Conservation (phyloP, 805 yeast genomes). For the Candida jianshihensis region DNA sequence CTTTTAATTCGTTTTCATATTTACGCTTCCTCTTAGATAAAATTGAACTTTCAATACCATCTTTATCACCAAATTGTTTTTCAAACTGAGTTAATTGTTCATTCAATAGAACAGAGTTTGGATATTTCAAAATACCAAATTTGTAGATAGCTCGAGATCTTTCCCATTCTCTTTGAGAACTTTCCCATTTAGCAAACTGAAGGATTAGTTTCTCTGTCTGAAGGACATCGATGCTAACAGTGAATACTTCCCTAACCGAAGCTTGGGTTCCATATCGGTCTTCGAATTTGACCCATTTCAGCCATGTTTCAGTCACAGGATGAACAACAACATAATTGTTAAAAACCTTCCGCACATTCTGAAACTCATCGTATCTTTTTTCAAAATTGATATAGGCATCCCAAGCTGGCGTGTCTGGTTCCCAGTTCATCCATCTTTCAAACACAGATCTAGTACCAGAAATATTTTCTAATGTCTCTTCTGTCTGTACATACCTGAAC, state of each 20-base stretch:
- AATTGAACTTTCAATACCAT: slow-evolving; percentile 46
- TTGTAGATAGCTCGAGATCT: slow-evolving; percentile 54
- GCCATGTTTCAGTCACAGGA: slow-evolving; percentile 57
- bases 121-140: slow-evolving; percentile 41
- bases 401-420: slow-evolving; percentile 67
- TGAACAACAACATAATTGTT: slow-evolving; percentile 46
- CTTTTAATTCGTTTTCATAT: slow-evolving; percentile 43
- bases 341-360: slow-evolving; percentile 53
- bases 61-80: slow-evolving; percentile 52
- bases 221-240: slow-evolving; percentile 56
- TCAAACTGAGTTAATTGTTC: slow-evolving; percentile 51
- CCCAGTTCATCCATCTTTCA: slow-evolving; percentile 77
- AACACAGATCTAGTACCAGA: slow-evolving; percentile 58
- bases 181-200: slow-evolving; percentile 71
- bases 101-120: slow-evolving; percentile 29
- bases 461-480: slow-evolving; percentile 66
- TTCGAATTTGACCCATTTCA: slow-evolving; percentile 71
- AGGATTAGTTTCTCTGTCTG: slow-evolving; percentile 30
- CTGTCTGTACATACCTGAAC: slow-evolving; percentile 77
- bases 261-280: slow-evolving; percentile 38
- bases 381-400: slow-evolving; percentile 68
- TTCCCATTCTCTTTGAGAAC: slow-evolving; percentile 49
- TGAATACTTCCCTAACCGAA: slow-evolving; percentile 55
- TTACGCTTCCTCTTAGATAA: slow-evolving; percentile 44
- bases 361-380: slow-evolving; percentile 51